Conservation (phyloP, 495 filamentous ascomycete genomes). For the Neurospora intermedia region DNA sequence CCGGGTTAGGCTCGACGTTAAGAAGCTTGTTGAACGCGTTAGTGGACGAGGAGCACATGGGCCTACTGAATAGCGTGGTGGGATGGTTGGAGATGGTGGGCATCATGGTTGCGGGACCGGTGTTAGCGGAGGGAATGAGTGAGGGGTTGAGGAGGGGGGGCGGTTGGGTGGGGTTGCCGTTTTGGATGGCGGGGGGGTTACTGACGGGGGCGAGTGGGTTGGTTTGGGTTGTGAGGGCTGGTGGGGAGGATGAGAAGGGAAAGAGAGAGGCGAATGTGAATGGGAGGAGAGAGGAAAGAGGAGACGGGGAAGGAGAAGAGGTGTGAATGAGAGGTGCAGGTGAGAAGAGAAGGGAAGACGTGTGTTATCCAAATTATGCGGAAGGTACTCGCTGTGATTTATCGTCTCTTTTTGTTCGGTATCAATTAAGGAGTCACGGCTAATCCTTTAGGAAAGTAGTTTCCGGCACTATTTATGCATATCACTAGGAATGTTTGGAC, state of each 20-base stretch:
- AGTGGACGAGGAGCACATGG: conserved; percentile 26
- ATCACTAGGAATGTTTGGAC: too few species aligned
- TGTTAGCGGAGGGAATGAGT: conserved; percentile 19
- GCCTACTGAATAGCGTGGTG: conserved; percentile 20
- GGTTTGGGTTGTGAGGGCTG: conserved; percentile 13
- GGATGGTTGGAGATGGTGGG: conserved; percentile 20
- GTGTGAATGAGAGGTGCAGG: not conserved
- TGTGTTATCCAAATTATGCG: too few species aligned
- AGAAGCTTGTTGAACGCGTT: conserved; percentile 20
- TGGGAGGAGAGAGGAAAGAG: not conserved
- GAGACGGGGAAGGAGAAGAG: not conserved
- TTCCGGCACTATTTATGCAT: too few species aligned
- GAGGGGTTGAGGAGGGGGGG: conserved; percentile 18
- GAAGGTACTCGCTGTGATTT: too few species aligned
- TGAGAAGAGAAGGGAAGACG: too few species aligned
- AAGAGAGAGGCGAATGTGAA: not conserved
- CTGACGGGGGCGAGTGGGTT: conserved; percentile 5
- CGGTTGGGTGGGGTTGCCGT: conserved; percentile 19
- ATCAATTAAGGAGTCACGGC: too few species aligned
- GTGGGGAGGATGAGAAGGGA: not conserved
- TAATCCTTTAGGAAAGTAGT: too few species aligned
- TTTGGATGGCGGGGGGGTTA: conserved; percentile 14
- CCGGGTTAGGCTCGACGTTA: conserved; percentile 9
- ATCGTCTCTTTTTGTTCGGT: too few species aligned
- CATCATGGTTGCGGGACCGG: conserved; percentile 14